These are phyloP conservation scores for Lathyrus sativus DNA, from an alignment of 306 rosid genomes.

Conservation along the genomic window DNA sequence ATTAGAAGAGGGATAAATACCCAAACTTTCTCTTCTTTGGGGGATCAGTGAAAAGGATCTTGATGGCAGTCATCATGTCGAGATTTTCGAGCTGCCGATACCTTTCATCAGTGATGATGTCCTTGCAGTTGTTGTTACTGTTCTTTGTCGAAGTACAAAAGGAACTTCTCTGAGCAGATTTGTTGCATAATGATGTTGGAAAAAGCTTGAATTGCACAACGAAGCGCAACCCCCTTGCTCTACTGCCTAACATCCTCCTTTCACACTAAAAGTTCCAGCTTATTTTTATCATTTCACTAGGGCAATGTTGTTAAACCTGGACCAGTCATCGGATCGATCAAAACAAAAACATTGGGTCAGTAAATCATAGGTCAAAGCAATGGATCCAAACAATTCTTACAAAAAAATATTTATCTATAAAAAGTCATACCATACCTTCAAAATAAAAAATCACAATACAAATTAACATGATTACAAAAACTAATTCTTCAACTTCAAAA, in stretches of 20 bases:
- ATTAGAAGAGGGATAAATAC: constrained; percentile 41
- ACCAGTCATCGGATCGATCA: not conserved
- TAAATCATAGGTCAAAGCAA: constrained; percentile 11
- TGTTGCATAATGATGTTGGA: constrained; percentile 40
- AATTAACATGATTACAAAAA: not conserved
- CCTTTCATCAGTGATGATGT: constrained; percentile 39
- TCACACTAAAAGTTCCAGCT: not conserved
- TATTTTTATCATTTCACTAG: not conserved
- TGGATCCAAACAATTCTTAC: not conserved
- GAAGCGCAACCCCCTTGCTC: constrained; percentile 46
- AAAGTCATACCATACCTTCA: not conserved
- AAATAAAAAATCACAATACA: not conserved
- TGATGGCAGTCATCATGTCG: constrained; percentile 68
- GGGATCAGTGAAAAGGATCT: constrained; percentile 72
- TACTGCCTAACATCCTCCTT: constrained; percentile 52
- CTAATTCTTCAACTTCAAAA: too few relatives aligned
- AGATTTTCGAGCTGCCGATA: constrained; percentile 67
- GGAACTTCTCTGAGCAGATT: constrained; percentile 18
- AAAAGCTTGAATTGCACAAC: constrained; percentile 42
- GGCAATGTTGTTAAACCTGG: constrained; percentile 6
- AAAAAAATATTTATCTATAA: not conserved
- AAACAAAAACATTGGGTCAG: constrained; percentile 3
- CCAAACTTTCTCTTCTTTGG: constrained; percentile 76
- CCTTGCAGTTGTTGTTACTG: not conserved
- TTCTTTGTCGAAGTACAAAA: constrained; percentile 21